A percentile compares a stretch with the other conserved stretches of the same genome.
phyloP scores from a whole-genome alignment of 495 filamentous ascomycete genomes.

The Aspergillus leporis region DNA sequence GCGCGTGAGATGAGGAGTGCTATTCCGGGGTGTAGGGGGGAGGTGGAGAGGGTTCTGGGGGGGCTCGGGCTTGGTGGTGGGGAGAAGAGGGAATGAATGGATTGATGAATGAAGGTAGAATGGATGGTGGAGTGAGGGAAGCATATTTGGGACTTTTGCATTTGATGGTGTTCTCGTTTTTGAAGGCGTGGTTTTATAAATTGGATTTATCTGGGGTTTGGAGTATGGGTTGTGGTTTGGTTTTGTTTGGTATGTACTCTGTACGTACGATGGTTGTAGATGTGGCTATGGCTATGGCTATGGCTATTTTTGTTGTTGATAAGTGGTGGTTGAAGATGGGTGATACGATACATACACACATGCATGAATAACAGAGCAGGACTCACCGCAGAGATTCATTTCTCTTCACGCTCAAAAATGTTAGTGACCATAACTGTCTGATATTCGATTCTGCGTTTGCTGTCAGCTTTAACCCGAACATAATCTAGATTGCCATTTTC shows the following conservation, averaged over 20 bases:
- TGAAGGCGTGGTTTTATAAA: too few species aligned
- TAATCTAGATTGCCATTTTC: too few species aligned
- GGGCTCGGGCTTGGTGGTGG: constrained; percentile 32
- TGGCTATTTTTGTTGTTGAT: too few species aligned
- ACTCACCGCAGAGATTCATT: not conserved
- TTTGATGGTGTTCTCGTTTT: not conserved
- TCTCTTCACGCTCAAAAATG: not conserved
- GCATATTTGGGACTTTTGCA: too few species aligned
- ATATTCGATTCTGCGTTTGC: not conserved
- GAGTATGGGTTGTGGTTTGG: too few species aligned
- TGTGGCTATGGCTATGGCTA: too few species aligned
- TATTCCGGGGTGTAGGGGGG: constrained; percentile 73
- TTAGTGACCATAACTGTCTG: not conserved
- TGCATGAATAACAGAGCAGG: too few species aligned
- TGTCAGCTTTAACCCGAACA: not conserved
- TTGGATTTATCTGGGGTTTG: too few species aligned
- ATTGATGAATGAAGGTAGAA: not conserved
- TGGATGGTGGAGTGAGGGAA: not conserved
- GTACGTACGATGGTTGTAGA: too few species aligned
- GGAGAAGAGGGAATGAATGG: not conserved
- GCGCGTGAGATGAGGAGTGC: constrained; percentile 75
- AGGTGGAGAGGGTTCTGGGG: constrained; percentile 64
- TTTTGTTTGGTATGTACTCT: too few species aligned
- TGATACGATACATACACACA: not conserved
- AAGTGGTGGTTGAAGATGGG: too few species aligned